Evolutionary conservation across 2,329 filamentous ascomycete genomes (phyloP), one percentile per base, ranked within the genome.

Genomic region (Celoporthe dispersa): DNA sequence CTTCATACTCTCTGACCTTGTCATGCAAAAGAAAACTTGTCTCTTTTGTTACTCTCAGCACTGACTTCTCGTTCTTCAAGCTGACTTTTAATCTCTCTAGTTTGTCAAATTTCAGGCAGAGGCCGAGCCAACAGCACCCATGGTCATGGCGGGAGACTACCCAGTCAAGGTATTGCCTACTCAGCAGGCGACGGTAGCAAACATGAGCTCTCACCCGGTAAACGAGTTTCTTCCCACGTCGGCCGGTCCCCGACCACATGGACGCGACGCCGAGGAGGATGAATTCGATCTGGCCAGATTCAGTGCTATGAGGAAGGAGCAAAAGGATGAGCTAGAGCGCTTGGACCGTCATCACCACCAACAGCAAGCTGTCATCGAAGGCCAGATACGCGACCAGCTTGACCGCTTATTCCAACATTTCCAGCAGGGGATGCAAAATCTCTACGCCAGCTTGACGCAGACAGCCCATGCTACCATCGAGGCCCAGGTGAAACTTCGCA

Each of bases 191-290:
- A n/a, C 16, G 25, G 16, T 25, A 12, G 60, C 37, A 41, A n/a
- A 37, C 41, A 71, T 71, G 70, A 66, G 63, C 16, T 33, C 67
- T 11, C 64, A 64, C 57, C 53, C 48, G 11, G 67, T 66, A 14
- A 71, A 71, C 61, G 70, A 71, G 16, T 70, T 71, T 31, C 62
- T 71, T 11, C 68, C 70, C 8, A 16, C 68, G 19, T 37, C 44
- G 16, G 35, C 25, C 6, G 25, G 64, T 28, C 37, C 35, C 35
- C 16, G 64, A 61, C 3, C 65, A 28, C 14, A 68, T 61, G 68
- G 64, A 22, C 16, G 16, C 16, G 44, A 68, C 4, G 3, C 37
- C 6, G 35, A 28, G 12, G 67, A 71, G 5, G 70, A 71, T 28
- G 70, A 71, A 1, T 65, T 71, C 25, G 68, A 70, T 25, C 35